Evolutionary conservation across 2,329 filamentous ascomycete genomes (phyloP).

Genomic region (Trichoderma pleuroti): DNA sequence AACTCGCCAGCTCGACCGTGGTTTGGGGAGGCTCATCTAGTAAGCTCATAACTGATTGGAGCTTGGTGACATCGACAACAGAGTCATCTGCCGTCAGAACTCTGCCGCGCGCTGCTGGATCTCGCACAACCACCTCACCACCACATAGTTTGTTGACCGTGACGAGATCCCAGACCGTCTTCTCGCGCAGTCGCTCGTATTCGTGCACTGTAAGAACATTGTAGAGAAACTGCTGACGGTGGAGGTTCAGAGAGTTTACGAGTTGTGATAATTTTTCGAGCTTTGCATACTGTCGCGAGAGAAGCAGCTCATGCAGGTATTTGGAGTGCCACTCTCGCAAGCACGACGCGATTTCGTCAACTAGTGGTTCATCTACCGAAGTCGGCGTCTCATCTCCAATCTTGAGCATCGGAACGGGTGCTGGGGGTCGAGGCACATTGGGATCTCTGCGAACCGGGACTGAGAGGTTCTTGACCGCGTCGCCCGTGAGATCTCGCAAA

Average conservation of each 20-base stretch:
- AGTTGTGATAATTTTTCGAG: conserved; percentile 79
- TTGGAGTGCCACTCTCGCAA: conserved; percentile 98
- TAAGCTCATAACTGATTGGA: conserved; percentile 95
- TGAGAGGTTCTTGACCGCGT: conserved; percentile 42
- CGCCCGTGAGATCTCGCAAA: conserved; percentile 39
- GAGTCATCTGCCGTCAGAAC: conserved; percentile 91
- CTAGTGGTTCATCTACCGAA: conserved; percentile 80
- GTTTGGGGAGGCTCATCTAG: conserved; percentile 75
- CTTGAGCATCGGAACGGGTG: conserved; percentile 94
- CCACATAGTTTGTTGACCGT: conserved; percentile 90
- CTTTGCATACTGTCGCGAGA: conserved; percentile 75
- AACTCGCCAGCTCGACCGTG: conserved; percentile 62
- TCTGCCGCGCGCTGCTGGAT: conserved; percentile 76
- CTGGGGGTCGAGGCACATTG: conserved; percentile 71
- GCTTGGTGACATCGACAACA: conserved; percentile 80
- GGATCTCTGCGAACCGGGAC: conserved; percentile 57
- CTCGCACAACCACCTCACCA: conserved; percentile 91
- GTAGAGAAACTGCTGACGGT: conserved; percentile 85
- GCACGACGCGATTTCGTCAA: conserved; percentile 97
- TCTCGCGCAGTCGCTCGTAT: conserved; percentile 74
- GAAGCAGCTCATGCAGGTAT: conserved; percentile 85
- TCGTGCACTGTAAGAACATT: conserved; percentile 88
- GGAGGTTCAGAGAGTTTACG: conserved; percentile 77
- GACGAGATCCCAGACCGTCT: conserved; percentile 93
- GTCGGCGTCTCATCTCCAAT: conserved; percentile 96